These are phyloP conservation scores for Cyclotella sp. DNA, from an alignment of 108 stramenopile genomes.

Conservation along the genomic window DNA sequence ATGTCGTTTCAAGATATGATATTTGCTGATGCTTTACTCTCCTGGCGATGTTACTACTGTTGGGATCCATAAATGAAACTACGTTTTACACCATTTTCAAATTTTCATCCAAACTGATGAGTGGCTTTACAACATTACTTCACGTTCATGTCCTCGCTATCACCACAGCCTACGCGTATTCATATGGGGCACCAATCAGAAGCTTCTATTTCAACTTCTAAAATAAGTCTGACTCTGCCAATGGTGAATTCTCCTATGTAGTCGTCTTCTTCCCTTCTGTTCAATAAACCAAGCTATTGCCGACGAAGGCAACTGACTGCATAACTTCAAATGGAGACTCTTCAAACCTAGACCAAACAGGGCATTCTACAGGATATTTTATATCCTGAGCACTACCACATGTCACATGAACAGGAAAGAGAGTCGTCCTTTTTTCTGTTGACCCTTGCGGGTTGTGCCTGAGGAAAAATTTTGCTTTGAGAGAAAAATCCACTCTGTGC, in stretches of 20 bases:
- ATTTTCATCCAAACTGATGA: background rate
- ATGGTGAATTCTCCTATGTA: background rate
- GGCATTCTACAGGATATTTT: background rate
- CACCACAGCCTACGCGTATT: background rate
- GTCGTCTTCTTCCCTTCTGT: background rate
- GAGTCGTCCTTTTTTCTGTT: background rate
- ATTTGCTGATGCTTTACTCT: background rate
- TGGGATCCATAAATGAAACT: constrained; percentile 8
- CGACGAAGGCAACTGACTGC: background rate
- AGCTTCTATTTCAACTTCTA: background rate
- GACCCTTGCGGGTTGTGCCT: background rate
- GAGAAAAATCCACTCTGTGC: background rate
- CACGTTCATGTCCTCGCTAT: constrained; percentile 1
- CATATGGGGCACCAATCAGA: background rate
- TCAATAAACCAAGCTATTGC: background rate
- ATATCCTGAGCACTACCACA: background rate
- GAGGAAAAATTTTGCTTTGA: background rate
- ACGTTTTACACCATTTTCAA: background rate
- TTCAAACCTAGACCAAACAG: background rate
- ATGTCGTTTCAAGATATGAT: background rate
- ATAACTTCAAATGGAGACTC: background rate
- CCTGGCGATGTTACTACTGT: background rate
- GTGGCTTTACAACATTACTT: constrained; percentile 7
- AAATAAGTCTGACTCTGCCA: background rate
- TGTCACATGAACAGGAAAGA: background rate